phyloP scores from a whole-genome alignment of 495 filamentous ascomycete species.

The Glarea lozoyensis region DNA sequence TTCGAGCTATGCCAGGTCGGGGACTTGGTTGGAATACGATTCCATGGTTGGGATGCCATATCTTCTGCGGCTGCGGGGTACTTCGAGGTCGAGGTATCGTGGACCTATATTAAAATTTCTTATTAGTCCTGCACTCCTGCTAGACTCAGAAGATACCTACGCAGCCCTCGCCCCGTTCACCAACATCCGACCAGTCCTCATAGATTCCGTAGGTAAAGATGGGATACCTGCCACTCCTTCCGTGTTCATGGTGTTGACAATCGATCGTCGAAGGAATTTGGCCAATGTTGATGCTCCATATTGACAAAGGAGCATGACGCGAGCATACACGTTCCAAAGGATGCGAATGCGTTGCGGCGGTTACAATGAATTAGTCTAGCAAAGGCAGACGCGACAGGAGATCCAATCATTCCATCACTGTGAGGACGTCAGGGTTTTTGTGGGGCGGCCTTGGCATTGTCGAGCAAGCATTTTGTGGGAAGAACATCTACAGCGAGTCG shows the following conservation, averaged over 20 bases:
- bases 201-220: background rate
- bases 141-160: slow-evolving; percentile 2
- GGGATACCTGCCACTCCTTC: slow-evolving; percentile 4
- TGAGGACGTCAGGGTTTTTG: too few species aligned
- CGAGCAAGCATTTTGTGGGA: too few species aligned
- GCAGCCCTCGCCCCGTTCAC: slow-evolving; percentile 3
- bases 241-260: slow-evolving; percentile 8
- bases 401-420: slow-evolving; percentile 2
- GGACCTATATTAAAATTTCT: background rate
- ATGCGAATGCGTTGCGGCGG: too few species aligned
- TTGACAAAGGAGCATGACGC: slow-evolving; percentile 17
- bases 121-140: slow-evolving; percentile 1
- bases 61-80: slow-evolving; percentile 1
- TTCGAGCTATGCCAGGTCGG: slow-evolving; percentile 1
- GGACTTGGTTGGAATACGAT: slow-evolving; percentile 13
- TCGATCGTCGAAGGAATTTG: slow-evolving; percentile 12
- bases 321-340: slow-evolving; percentile 2
- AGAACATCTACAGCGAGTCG: background rate
- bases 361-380: background rate
- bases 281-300: slow-evolving; percentile 22
- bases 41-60: slow-evolving; percentile 17
- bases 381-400: slow-evolving; percentile 15
- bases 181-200: slow-evolving; percentile 6
- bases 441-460: too few species aligned
- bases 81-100: slow-evolving; percentile 1